Evolutionary conservation across 768 basidiomycete genomes (phyloP).

Genomic region (Boletus pseudo-olivaceus): DNA sequence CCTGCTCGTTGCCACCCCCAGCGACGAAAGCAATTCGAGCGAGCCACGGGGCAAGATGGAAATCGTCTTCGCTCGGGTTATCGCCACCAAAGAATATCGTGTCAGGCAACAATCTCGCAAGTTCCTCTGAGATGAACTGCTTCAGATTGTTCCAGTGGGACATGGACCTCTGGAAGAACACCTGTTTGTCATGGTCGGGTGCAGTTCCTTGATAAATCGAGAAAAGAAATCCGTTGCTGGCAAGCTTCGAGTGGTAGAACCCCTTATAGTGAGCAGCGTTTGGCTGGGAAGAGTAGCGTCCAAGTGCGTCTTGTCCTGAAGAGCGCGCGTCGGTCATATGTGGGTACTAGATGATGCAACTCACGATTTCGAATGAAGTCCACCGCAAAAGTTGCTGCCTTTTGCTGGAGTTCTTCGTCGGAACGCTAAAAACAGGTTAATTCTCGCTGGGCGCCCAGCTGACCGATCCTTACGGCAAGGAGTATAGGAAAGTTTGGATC

Average conservation of each 20-base stretch:
- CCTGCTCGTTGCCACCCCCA: constrained; percentile 36
- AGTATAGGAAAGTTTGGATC: constrained; percentile 54
- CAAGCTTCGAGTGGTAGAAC: constrained; percentile 44
- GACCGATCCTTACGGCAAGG: constrained; percentile 32
- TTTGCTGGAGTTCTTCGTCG: constrained; percentile 43
- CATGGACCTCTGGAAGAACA: constrained; percentile 39
- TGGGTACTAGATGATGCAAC: constrained; percentile 19
- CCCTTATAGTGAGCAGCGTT: constrained; percentile 36
- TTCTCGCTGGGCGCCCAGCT: neutral
- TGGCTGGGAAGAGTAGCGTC: constrained; percentile 33
- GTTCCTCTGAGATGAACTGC: constrained; percentile 37
- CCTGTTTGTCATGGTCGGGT: constrained; percentile 32
- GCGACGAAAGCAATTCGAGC: constrained; percentile 41
- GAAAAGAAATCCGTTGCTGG: constrained; percentile 38
- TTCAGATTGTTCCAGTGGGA: constrained; percentile 38
- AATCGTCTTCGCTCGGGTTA: constrained; percentile 50
- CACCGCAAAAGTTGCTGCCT: no score
- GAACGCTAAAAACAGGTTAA: constrained; percentile 34
- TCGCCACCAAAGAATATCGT: constrained; percentile 47
- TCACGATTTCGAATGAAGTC: constrained; percentile 39
- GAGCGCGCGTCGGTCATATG: neutral
- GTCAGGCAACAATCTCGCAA: constrained; percentile 40
- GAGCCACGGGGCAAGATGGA: constrained; percentile 53
- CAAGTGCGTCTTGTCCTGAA: constrained; percentile 43
- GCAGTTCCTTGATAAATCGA: constrained; percentile 40